Evolutionary conservation across 1,139 yeast species (phyloP).

Genomic region (Geotrichum histeridarum): DNA sequence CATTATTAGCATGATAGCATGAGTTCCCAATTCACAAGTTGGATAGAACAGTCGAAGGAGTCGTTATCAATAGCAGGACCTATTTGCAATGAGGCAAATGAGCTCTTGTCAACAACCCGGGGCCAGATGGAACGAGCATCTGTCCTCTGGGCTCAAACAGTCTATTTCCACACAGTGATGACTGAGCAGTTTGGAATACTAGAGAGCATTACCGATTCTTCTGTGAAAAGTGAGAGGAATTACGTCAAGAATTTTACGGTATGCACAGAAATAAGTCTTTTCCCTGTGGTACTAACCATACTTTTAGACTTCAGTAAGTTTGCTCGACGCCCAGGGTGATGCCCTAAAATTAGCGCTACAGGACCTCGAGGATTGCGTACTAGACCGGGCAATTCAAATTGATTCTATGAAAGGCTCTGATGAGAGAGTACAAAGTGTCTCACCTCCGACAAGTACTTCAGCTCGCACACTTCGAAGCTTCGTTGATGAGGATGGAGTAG

Average conservation of each 20-base stretch:
- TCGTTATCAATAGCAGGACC: slow-evolving; percentile 38
- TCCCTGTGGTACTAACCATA: slow-evolving; percentile 20
- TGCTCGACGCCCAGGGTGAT: slow-evolving; percentile 30
- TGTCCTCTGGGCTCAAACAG: slow-evolving; percentile 36
- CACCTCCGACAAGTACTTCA: not conserved
- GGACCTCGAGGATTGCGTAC: slow-evolving; percentile 33
- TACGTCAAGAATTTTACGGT: slow-evolving; percentile 24
- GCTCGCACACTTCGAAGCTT: slow-evolving; percentile 37
- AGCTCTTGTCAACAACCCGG: slow-evolving; percentile 29
- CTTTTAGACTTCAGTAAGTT: slow-evolving; percentile 22
- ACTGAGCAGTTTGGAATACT: slow-evolving; percentile 32
- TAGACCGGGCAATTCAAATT: slow-evolving; percentile 30
- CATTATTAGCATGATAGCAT: slow-evolving; percentile 8
- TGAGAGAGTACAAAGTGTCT: not conserved
- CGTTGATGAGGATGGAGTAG: slow-evolving; percentile 42
- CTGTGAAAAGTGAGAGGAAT: slow-evolving; percentile 20
- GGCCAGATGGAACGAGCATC: slow-evolving; percentile 34
- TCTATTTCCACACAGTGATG: slow-evolving; percentile 33
- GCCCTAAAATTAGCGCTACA: slow-evolving; percentile 35
- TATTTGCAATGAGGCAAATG: slow-evolving; percentile 37
- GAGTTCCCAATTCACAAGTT: slow-evolving; percentile 18
- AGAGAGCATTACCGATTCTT: slow-evolving; percentile 22
- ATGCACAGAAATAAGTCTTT: slow-evolving; percentile 18
- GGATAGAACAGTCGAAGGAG: slow-evolving; percentile 36
- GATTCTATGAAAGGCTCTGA: not conserved